Conservation (phyloP, 2,329 filamentous ascomycete genomes). For the Paraconiothyrium sp. region DNA sequence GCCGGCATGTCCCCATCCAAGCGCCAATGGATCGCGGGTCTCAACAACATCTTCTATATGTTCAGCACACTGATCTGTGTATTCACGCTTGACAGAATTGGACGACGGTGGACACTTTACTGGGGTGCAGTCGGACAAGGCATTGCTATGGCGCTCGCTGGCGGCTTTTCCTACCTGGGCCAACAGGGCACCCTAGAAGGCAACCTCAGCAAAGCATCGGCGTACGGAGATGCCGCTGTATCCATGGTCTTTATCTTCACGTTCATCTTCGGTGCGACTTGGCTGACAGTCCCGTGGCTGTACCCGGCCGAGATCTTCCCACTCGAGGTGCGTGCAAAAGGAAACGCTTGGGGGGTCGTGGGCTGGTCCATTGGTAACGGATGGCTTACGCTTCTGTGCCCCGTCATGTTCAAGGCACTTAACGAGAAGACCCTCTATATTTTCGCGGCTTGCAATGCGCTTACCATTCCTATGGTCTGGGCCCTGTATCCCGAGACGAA, state of each 20-base stretch:
- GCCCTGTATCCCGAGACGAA: constrained; percentile 78
- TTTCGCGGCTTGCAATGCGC: constrained; percentile 73
- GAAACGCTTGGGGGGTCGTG: constrained; percentile 79
- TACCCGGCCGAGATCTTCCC: constrained; percentile 80
- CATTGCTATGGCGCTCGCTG: constrained; percentile 73
- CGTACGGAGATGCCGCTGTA: constrained; percentile 71
- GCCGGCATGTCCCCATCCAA: constrained; percentile 68
- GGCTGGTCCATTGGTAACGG: constrained; percentile 81
- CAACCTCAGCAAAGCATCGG: constrained; percentile 57
- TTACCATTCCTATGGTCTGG: constrained; percentile 76
- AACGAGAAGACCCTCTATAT: constrained; percentile 78
- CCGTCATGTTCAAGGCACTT: constrained; percentile 64
- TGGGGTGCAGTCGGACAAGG: constrained; percentile 73
- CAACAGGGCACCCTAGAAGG: constrained; percentile 59
- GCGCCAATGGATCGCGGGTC: constrained; percentile 53
- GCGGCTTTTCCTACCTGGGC: constrained; percentile 67
- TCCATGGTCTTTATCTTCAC: constrained; percentile 78
- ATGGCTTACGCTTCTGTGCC: constrained; percentile 61
- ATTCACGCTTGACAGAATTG: constrained; percentile 74
- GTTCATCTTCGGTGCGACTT: constrained; percentile 70
- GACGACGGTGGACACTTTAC: constrained; percentile 73
- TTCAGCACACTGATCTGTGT: constrained; percentile 74
- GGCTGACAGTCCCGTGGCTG: constrained; percentile 66
- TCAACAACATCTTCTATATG: constrained; percentile 66
- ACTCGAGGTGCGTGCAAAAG: constrained; percentile 74